Conservation (phyloP, 176 grass and related monocot genomes). For the Canna indica region DNA sequence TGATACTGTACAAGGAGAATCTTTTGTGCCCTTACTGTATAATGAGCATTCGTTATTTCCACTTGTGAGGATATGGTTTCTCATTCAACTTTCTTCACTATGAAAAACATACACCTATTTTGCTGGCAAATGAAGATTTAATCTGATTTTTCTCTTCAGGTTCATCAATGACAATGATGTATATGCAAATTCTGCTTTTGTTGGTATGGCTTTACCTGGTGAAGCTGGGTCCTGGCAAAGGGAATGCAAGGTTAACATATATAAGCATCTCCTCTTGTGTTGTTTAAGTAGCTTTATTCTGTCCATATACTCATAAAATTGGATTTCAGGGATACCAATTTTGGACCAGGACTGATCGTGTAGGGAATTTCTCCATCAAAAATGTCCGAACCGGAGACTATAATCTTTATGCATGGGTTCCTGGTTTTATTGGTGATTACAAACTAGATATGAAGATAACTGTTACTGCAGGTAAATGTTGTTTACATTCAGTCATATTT, state of each 20-base stretch:
- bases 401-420: constrained; percentile 65
- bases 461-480: constrained; percentile 30
- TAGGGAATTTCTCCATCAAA: constrained; percentile 39
- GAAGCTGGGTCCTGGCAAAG: constrained; percentile 90
- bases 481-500: not conserved
- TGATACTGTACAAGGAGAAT: not conserved
- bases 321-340: constrained; percentile 48
- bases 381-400: constrained; percentile 46
- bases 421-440: constrained; percentile 55
- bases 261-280: too few species aligned
- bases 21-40: not conserved
- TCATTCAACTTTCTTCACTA: not conserved
- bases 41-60: not conserved
- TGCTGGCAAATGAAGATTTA: not conserved
- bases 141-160: constrained; percentile 27
- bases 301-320: constrained; percentile 1
- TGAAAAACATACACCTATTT: not conserved
- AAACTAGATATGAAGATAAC: constrained; percentile 27
- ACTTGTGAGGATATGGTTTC: not conserved
- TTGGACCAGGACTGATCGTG: constrained; percentile 32
- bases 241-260: constrained; percentile 79
- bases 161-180: constrained; percentile 44
- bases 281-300: too few species aligned
- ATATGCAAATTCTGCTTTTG: constrained; percentile 54
- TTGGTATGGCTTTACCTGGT: constrained; percentile 78